A percentile compares a stretch with the other conserved stretches of the same genome.
Evolutionary conservation across 305 asterid species (phyloP).

Genomic region (Plantago lanceolata): DNA sequence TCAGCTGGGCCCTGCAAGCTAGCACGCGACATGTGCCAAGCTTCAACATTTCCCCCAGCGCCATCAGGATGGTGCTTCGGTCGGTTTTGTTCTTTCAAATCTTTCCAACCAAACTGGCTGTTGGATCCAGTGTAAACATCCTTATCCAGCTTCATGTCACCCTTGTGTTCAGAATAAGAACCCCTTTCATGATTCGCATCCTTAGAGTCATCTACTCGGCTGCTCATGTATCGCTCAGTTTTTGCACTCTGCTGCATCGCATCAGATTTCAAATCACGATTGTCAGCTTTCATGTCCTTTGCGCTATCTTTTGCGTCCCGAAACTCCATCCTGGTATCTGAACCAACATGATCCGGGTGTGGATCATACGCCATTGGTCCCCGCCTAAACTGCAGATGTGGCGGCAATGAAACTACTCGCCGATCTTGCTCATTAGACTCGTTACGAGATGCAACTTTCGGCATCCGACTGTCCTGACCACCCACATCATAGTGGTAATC

Average conservation of each 20-base stretch:
- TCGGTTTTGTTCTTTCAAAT: constrained; percentile 57
- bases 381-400: constrained; percentile 51
- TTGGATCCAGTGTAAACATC: constrained; percentile 48
- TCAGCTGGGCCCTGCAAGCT: constrained; percentile 50
- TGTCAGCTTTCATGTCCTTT: constrained; percentile 61
- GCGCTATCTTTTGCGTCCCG: constrained; percentile 54
- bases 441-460: constrained; percentile 54
- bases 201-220: constrained; percentile 35
- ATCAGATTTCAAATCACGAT: constrained; percentile 56
- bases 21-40: constrained; percentile 51
- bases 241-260: constrained; percentile 51
- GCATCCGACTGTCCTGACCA: constrained; percentile 58
- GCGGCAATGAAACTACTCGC: constrained; percentile 51
- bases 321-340: constrained; percentile 58
- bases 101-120: constrained; percentile 63
- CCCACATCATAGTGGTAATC: constrained; percentile 72
- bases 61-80: constrained; percentile 56
- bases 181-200: constrained; percentile 53
- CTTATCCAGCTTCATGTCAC: constrained; percentile 58
- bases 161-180: constrained; percentile 34
- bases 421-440: constrained; percentile 69
- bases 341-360: constrained; percentile 52
- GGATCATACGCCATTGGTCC: constrained; percentile 51
- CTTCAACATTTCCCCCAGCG: constrained; percentile 51
- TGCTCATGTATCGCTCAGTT: constrained; percentile 42